Percentiles rank a stretch among this genome's conserved stretches.
phyloP scores from a whole-genome alignment of 2,329 filamentous ascomycete genomes.

The Paraconiothyrium sp. region DNA sequence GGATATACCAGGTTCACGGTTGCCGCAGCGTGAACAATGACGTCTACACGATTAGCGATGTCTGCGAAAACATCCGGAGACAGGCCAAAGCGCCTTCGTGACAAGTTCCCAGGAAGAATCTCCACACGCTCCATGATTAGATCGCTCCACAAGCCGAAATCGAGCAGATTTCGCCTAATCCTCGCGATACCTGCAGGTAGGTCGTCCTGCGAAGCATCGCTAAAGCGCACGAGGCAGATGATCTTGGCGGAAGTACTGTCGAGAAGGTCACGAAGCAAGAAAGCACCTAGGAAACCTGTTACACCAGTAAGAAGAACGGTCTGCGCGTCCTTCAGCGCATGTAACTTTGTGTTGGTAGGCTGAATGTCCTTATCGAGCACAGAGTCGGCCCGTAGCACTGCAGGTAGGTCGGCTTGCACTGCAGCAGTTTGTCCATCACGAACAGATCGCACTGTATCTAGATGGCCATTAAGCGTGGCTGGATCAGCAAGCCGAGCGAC shows the following conservation, averaged over 20 bases:
- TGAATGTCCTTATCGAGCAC: constrained; percentile 75
- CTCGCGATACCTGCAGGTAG: constrained; percentile 74
- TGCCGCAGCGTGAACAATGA: constrained; percentile 80
- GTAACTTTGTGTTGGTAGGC: constrained; percentile 62
- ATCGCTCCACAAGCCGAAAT: constrained; percentile 80
- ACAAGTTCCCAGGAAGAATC: constrained; percentile 77
- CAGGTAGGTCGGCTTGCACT: constrained; percentile 78
- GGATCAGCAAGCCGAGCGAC: constrained; percentile 75
- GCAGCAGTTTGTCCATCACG: constrained; percentile 77
- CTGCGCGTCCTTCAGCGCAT: constrained; percentile 70
- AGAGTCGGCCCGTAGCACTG: constrained; percentile 73
- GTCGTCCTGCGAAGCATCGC: constrained; percentile 71
- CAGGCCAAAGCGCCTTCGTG: constrained; percentile 74
- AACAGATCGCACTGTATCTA: constrained; percentile 74
- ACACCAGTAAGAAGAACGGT: constrained; percentile 78
- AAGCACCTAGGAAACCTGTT: constrained; percentile 80
- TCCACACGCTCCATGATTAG: constrained; percentile 81
- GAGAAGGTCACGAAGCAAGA: constrained; percentile 74
- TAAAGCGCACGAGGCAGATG: constrained; percentile 77
- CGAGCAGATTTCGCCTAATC: constrained; percentile 79
- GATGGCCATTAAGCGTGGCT: constrained; percentile 76
- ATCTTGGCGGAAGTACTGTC: constrained; percentile 74
- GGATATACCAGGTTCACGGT: constrained; percentile 80
- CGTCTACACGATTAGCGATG: constrained; percentile 71
- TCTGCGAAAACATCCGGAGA: constrained; percentile 71